Base-by-base conservation (phyloP, 495 filamentous ascomycete species). In the Podospora sp. region DNA sequence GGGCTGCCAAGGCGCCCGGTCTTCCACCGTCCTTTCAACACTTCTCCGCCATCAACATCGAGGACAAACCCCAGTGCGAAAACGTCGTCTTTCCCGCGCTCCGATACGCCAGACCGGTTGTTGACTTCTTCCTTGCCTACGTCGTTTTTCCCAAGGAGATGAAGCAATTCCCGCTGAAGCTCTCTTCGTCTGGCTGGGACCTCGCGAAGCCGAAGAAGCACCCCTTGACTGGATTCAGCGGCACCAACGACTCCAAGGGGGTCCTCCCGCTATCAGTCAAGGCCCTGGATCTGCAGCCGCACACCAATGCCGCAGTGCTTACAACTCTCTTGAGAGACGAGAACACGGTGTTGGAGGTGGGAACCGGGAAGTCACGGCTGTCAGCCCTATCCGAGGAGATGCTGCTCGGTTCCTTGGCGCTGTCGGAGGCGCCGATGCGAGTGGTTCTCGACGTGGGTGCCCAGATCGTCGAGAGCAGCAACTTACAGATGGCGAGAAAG, bases 391-490 rank as follows among this genome's bases (percentile, higher is more conserved):
- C 63, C 0, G 82, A 83, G 0, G 73, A 85, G 7, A 60, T 66
- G 16, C 69, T 92, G 0, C 70, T 92, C 0, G 56, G 78, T 3
- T 76, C 78, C 29, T 78, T 88, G 0, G 70, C 1, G 56, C 25
- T 1, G 18, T 73, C 85, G 46, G 29, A 76, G 0, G 80, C 77
- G 0, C 79, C 79, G 0, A 76, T 81, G 7, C 81, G 78, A 11
- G 89, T 94, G 0, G 85, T 94, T 16, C 79, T 93, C 0, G 90
- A 94, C 71, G 89, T 90, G 0, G 90, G 91, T 0, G 91, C 90
- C 0, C 90, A 92, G 69, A 86, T 93, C 12, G 71, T 93, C 2
- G 89, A 91, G 58, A 75, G 87, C 0, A 80, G 76, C 56, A 93
- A 92, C 63, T 2, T 68, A 0, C 75, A 85, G 20, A 80, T 92